These are phyloP conservation scores for Kodamaea restingae DNA, from an alignment of 805 yeast genomes.

Conservation along the genomic window DNA sequence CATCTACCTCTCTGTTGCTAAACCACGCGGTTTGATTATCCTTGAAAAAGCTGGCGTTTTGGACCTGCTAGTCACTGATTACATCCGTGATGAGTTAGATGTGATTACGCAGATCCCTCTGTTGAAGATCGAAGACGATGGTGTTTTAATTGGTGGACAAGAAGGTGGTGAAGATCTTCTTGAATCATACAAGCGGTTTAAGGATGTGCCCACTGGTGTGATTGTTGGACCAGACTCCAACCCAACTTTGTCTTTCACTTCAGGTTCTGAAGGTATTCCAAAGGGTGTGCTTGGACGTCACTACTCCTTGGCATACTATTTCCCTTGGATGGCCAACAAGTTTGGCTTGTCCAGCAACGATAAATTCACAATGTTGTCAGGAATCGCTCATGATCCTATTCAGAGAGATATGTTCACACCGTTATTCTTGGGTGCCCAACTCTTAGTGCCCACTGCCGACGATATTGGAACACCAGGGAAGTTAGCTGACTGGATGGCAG, in stretches of 20 bases:
- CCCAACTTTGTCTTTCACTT: conserved; percentile 94
- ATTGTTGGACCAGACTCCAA: conserved; percentile 96
- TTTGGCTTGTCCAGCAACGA: conserved; percentile 77
- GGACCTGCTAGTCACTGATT: conserved; percentile 73
- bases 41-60: conserved; percentile 85
- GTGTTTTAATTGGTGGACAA: conserved; percentile 60
- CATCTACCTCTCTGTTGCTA: conserved; percentile 86
- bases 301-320: conserved; percentile 92
- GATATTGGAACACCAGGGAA: conserved; percentile 99
- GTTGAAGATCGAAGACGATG: conserved; percentile 73
- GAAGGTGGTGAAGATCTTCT: conserved; percentile 37
- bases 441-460: conserved; percentile 91
- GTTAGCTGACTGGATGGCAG: conserved; percentile 95
- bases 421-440: conserved; percentile 87
- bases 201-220: conserved; percentile 72
- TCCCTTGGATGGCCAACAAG: conserved; percentile 96
- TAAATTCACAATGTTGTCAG: conserved; percentile 94
- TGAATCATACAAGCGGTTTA: conserved; percentile 42
- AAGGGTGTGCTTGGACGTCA: conserved; percentile 99
- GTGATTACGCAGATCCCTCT: conserved; percentile 73
- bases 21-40: conserved; percentile 87
- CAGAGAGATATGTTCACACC: conserved; percentile 99
- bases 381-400: conserved; percentile 98
- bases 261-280: conserved; percentile 98
- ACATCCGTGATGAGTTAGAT: conserved; percentile 66